phyloP scores from a whole-genome alignment of 1,139 yeast species.

The Zygoascus sp. region DNA sequence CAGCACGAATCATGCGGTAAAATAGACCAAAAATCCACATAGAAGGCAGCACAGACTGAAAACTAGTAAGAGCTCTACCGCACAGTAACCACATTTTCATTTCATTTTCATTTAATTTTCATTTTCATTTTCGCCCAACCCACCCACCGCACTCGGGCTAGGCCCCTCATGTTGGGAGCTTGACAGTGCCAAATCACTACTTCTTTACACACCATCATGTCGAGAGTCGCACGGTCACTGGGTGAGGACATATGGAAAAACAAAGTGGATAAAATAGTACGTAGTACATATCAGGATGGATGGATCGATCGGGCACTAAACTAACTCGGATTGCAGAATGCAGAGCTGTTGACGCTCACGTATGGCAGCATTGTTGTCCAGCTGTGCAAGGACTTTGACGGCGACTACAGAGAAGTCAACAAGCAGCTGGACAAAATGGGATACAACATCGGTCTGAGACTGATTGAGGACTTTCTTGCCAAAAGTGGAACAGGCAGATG shows the following conservation, averaged over 20 bases:
- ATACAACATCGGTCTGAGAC: constrained; percentile 82
- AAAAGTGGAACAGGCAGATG: constrained; percentile 83
- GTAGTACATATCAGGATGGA: constrained; percentile 34
- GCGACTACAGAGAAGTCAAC: constrained; percentile 75
- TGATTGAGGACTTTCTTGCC: constrained; percentile 90
- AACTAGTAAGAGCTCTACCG: too few relatives aligned
- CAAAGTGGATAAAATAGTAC: constrained; percentile 75
- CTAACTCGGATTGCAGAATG: constrained; percentile 45
- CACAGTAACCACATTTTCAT: too few relatives aligned
- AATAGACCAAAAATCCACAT: too few relatives aligned
- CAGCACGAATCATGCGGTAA: too few relatives aligned
- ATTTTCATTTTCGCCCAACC: too few relatives aligned
- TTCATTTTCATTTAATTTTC: too few relatives aligned
- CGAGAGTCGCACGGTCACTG: constrained; percentile 49
- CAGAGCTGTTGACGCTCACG: constrained; percentile 86
- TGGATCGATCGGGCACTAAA: background rate
- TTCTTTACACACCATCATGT: constrained; percentile 37
- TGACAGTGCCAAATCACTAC: background rate
- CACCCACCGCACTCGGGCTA: too few relatives aligned
- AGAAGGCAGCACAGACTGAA: too few relatives aligned
- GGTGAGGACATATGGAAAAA: constrained; percentile 95
- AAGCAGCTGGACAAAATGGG: constrained; percentile 89
- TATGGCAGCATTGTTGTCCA: constrained; percentile 96
- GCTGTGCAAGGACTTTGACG: constrained; percentile 73
- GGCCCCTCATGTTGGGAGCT: background rate